These are phyloP conservation scores for Cryptococcus sp. DNA, from an alignment of 1,284 basidiomycete species.

Conservation along the genomic window DNA sequence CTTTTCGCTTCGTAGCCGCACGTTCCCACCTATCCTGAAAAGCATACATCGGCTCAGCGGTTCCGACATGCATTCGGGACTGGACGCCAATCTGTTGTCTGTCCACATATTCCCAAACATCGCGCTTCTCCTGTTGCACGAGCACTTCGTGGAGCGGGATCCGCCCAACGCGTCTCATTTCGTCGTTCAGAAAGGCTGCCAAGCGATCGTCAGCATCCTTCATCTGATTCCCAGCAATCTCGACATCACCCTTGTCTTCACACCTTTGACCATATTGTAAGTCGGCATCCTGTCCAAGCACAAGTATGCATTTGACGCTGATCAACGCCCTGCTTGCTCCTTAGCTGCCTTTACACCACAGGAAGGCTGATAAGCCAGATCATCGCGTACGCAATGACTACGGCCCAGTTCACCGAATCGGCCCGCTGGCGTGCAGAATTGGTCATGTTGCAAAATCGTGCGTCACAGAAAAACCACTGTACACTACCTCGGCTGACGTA, in stretches of 20 bases:
- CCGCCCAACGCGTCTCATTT: constrained; percentile 17
- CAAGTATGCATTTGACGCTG: background rate
- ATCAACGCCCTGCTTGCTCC: background rate
- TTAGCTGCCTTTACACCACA: constrained; percentile 37
- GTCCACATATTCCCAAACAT: constrained; percentile 46
- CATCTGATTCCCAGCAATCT: constrained; percentile 47
- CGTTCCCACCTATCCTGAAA: constrained; percentile 31
- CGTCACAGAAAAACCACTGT: constrained; percentile 2
- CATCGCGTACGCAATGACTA: constrained; percentile 24
- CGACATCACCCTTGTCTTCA: constrained; percentile 39
- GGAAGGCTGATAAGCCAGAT: constrained; percentile 38
- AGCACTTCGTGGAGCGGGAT: constrained; percentile 41
- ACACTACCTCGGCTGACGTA: background rate
- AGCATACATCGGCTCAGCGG: constrained; percentile 34
- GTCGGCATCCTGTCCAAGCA: constrained; percentile 2
- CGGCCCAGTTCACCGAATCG: constrained; percentile 27
- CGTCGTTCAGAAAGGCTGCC: constrained; percentile 31
- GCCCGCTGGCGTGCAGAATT: constrained; percentile 39
- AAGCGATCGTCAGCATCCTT: constrained; percentile 37
- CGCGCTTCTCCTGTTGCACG: constrained; percentile 34
- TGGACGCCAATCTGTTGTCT: constrained; percentile 38
- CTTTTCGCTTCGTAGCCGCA: constrained; percentile 10
- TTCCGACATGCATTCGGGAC: constrained; percentile 9
- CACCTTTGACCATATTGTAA: constrained; percentile 40
- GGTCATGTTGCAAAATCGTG: constrained; percentile 25